Evolutionary conservation across 2,329 filamentous ascomycete species (phyloP).

Genomic region (Phaeomoniella chlamydospora): DNA sequence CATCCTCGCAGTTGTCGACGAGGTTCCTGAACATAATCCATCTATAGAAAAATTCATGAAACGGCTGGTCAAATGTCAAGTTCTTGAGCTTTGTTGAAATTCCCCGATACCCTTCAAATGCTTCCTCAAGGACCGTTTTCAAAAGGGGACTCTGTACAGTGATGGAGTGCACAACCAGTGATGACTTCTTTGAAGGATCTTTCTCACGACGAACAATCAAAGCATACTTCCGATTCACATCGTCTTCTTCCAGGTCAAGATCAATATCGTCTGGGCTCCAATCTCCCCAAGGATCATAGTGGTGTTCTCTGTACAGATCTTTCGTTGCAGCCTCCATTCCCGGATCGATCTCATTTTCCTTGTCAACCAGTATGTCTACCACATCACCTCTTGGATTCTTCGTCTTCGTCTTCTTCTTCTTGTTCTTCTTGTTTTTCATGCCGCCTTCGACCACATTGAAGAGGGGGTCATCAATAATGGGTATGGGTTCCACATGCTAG

Average conservation of each 20-base stretch:
- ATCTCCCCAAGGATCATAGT: conserved; percentile 7
- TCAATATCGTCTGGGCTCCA: conserved; percentile 5
- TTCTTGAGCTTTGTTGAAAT: conserved; percentile 16
- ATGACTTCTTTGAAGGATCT: conserved; percentile 7
- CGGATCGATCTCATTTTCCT: neutral
- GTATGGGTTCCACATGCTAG: neutral
- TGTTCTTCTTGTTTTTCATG: neutral
- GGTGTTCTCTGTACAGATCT: conserved; percentile 8
- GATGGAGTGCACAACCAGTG: conserved; percentile 14
- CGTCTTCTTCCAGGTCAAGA: conserved; percentile 6
- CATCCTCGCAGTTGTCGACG: conserved; percentile 12
- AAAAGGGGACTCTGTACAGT: conserved; percentile 19
- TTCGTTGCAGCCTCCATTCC: conserved; percentile 6
- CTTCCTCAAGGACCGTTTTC: conserved; percentile 14
- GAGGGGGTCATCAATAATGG: neutral
- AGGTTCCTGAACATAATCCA: conserved; percentile 15
- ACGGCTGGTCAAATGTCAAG: conserved; percentile 17
- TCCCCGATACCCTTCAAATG: conserved; percentile 17
- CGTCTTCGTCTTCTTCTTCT: conserved; percentile 1
- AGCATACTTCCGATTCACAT: conserved; percentile 8
- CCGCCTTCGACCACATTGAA: neutral
- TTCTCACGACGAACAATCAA: conserved; percentile 12
- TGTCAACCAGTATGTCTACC: no score
- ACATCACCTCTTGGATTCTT: no score
- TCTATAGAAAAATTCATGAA: conserved; percentile 19